These are phyloP conservation scores for Amanita jacksonii DNA, from an alignment of 768 basidiomycete species.

Conservation along the genomic window DNA sequence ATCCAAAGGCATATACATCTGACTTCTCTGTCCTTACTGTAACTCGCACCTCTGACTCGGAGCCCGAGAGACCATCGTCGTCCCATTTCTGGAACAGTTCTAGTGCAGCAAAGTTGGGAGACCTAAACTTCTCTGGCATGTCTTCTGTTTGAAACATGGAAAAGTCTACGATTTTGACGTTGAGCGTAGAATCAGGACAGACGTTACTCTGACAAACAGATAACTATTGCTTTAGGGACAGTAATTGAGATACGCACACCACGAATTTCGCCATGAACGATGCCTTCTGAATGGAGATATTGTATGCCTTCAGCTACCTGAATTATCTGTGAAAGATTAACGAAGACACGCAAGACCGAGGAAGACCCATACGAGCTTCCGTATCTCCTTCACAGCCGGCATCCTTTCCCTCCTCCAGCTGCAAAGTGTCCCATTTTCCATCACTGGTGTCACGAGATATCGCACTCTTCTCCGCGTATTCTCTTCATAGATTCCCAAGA, in stretches of 20 bases:
- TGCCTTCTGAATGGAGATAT: no score
- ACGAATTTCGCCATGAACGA: conserved; percentile 1
- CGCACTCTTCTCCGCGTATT: not conserved
- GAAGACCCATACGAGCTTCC: not conserved
- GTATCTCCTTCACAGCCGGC: not conserved
- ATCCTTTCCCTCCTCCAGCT: not conserved
- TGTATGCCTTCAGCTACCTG: conserved; percentile 2
- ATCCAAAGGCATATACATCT: not conserved
- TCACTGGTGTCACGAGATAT: conserved; percentile 2
- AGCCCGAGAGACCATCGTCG: not conserved
- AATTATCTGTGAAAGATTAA: not conserved
- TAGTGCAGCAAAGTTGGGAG: not conserved
- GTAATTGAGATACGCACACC: not conserved
- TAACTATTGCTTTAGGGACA: not conserved
- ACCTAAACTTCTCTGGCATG: not conserved
- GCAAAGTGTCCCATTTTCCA: conserved; percentile 1
- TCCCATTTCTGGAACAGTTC: not conserved
- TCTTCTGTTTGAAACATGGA: not conserved
- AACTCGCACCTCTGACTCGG: not conserved
- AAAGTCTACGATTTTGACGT: conserved; percentile 2
- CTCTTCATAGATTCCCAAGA: not conserved
- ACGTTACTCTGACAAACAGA: not conserved
- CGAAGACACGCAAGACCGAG: not conserved
- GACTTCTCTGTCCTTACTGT: not conserved
- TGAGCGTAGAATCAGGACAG: not conserved